phyloP scores from a whole-genome alignment of 83 land plant species.

The Diphasiastrum complanatum region DNA sequence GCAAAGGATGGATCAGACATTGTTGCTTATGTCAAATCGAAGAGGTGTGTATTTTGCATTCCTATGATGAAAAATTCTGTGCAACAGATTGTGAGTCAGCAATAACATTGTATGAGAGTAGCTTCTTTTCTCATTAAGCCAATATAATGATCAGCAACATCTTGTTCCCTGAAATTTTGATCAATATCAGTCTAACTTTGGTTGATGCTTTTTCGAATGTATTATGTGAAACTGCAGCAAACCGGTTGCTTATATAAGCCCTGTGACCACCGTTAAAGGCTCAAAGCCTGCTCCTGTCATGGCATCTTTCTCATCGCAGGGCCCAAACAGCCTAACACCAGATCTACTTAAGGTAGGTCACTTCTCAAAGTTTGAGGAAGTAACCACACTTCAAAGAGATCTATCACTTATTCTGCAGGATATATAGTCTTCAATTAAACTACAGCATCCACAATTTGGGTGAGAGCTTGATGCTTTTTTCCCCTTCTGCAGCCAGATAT shows the following conservation, averaged over 20 bases:
- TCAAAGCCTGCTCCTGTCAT: slow-evolving; percentile 54
- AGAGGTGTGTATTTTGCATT: neutral
- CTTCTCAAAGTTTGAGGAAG: neutral
- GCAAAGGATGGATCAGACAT: slow-evolving; percentile 23
- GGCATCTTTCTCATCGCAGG: slow-evolving; percentile 65
- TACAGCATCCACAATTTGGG: neutral
- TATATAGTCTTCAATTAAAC: neutral
- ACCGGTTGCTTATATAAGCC: slow-evolving; percentile 37
- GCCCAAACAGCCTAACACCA: slow-evolving; percentile 58
- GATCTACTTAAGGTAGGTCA: slow-evolving; percentile 63
- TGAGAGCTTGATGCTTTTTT: neutral
- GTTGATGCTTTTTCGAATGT: neutral
- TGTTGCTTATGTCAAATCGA: slow-evolving; percentile 38
- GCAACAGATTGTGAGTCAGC: neutral
- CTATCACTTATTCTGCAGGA: slow-evolving; percentile 9
- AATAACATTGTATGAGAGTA: neutral
- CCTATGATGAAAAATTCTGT: neutral
- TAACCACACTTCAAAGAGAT: neutral
- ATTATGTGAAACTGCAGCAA: neutral
- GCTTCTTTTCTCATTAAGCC: neutral
- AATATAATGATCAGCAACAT: neutral
- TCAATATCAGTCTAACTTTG: neutral
- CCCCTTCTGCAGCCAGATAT: slow-evolving; percentile 56
- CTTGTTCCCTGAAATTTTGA: neutral
- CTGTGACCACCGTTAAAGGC: slow-evolving; percentile 32